phyloP scores from a whole-genome alignment of 148 eudicot genomes.

The Rhododendron henanense region DNA sequence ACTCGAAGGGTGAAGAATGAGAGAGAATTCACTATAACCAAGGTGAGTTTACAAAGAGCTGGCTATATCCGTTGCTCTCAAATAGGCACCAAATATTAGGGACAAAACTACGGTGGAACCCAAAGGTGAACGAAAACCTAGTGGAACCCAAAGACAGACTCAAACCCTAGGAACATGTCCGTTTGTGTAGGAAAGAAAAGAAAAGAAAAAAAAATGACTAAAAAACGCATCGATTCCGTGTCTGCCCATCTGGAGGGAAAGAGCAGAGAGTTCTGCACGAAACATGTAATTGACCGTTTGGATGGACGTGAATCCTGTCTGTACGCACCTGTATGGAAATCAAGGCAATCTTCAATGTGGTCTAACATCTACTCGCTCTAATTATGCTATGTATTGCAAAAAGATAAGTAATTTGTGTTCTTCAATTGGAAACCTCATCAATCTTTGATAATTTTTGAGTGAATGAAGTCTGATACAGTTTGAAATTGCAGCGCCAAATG shows the following conservation, averaged over 20 bases:
- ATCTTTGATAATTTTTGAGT: not conserved
- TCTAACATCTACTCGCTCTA: not conserved
- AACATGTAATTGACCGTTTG: not conserved
- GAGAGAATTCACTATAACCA: not conserved
- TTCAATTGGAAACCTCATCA: not conserved
- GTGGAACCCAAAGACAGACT: not conserved
- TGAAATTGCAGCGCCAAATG: not conserved
- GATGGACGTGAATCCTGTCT: not conserved
- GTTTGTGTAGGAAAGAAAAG: not conserved
- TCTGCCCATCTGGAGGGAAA: not conserved
- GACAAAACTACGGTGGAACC: not conserved
- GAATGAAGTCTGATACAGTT: not conserved
- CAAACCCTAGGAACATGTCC: not conserved
- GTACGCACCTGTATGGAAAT: not conserved
- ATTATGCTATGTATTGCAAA: not conserved
- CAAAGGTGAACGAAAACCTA: not conserved
- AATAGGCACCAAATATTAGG: not conserved
- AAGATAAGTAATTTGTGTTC: not conserved
- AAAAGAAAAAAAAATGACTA: too few species aligned
- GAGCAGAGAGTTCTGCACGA: not conserved
- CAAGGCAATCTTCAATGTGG: not conserved
- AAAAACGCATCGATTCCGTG: not conserved
- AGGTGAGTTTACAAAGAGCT: not conserved
- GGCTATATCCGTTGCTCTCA: not conserved
- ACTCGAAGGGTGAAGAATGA: not conserved